Percentiles rank a stretch among this genome's conserved stretches.
Evolutionary conservation across 352 stramenopile species (phyloP).

Genomic region (Pythium phragmiticola): DNA sequence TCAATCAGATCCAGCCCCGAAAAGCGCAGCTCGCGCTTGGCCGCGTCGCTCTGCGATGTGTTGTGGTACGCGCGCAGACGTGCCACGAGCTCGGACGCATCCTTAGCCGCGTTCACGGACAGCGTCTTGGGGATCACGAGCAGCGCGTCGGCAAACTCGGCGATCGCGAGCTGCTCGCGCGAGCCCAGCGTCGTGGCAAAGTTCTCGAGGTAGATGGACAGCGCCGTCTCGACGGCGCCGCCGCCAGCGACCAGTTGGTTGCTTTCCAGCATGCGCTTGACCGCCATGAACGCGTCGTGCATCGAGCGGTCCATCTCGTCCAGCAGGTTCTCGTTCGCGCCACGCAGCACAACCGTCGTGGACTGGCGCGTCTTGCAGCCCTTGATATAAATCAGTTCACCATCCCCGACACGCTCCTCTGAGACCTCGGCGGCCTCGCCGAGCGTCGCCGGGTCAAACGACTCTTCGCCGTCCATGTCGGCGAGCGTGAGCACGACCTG

Average conservation of each 20-base stretch:
- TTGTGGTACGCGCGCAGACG: conserved; percentile 96
- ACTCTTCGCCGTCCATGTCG: conserved; percentile 98
- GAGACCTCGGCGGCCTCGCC: conserved; percentile 92
- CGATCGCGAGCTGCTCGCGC: conserved; percentile 98
- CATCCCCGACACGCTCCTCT: conserved; percentile 97
- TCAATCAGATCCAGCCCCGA: conserved; percentile 96
- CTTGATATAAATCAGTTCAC: conserved; percentile 99
- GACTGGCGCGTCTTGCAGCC: conserved; percentile 92
- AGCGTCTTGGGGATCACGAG: conserved; percentile 99
- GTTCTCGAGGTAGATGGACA: conserved; percentile 98
- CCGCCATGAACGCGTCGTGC: conserved; percentile 99
- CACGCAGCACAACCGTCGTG: conserved; percentile 97
- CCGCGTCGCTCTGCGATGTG: conserved; percentile 89
- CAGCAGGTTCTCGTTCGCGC: conserved; percentile 99
- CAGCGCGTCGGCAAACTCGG: conserved; percentile 98
- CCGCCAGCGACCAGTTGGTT: conserved; percentile 98
- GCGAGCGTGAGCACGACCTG: conserved; percentile 97
- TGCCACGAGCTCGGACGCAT: conserved; percentile 98
- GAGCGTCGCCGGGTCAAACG: conserved; percentile 93
- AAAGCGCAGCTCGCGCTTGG: conserved; percentile 81
- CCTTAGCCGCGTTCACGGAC: conserved; percentile 98
- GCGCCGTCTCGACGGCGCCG: conserved; percentile 96
- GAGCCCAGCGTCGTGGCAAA: conserved; percentile 96
- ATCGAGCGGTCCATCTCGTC: conserved; percentile 99
- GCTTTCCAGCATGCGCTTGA: conserved; percentile 99